A percentile compares a stretch with the other conserved stretches of the same genome.
Evolutionary conservation across 2,329 filamentous ascomycete species (phyloP).

Genomic region (Eutypella sp.): DNA sequence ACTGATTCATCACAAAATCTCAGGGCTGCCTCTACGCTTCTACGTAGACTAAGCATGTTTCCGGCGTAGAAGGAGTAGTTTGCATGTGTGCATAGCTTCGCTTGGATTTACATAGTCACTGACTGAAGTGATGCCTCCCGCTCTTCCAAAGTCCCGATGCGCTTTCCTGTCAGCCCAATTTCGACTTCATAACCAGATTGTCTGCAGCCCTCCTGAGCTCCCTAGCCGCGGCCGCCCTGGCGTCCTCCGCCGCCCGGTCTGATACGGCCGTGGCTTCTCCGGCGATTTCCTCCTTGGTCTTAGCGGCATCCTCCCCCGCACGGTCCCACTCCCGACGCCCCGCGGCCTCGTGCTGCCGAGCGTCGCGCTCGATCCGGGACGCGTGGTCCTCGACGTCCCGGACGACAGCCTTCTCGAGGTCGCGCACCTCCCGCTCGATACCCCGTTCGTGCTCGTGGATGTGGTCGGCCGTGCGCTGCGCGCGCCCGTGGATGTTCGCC

Average conservation of each 20-base stretch:
- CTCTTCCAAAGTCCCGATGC: too few species aligned
- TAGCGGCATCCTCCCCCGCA: not conserved
- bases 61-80: too few species aligned
- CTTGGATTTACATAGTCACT: too few species aligned
- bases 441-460: conserved; percentile 17
- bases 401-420: conserved; percentile 9
- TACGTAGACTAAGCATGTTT: too few species aligned
- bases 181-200: not conserved
- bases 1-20: too few species aligned
- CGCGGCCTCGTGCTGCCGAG: conserved; percentile 7
- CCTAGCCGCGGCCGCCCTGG: not conserved
- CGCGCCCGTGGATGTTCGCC: conserved; percentile 10
- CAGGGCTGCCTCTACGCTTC: too few species aligned
- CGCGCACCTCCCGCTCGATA: conserved; percentile 11
- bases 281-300: not conserved
- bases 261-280: not conserved
- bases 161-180: not conserved
- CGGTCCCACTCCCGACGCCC: not conserved
- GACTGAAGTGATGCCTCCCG: too few species aligned
- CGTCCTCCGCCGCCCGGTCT: not conserved
- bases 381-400: conserved; percentile 12
- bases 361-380: conserved; percentile 12
- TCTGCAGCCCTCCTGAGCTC: not conserved
- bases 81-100: too few species aligned
- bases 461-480: conserved; percentile 8